These are phyloP conservation scores for Schoenoplectus tabernaemontani DNA, from an alignment of 202 grass and related monocot genomes.

Conservation along the genomic window DNA sequence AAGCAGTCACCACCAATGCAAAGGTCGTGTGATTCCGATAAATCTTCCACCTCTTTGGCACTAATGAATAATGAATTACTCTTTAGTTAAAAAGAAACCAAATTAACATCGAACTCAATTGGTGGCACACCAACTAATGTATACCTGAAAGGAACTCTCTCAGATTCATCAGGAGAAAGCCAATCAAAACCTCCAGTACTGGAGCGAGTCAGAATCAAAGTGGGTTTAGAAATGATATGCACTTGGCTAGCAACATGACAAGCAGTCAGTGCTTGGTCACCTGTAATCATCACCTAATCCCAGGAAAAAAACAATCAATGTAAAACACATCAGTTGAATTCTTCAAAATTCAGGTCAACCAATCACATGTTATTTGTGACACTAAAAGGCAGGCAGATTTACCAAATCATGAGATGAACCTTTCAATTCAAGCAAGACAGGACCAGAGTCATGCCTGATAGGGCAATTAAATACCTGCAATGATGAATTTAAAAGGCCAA, in stretches of 20 bases:
- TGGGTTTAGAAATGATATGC: constrained; percentile 69
- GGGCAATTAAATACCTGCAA: constrained; percentile 90
- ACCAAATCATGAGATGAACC: constrained; percentile 98
- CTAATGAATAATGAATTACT: constrained; percentile 34
- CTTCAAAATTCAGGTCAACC: constrained; percentile 8
- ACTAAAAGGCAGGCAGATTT: constrained; percentile 22
- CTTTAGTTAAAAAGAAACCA: neutral
- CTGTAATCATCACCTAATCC: constrained; percentile 91
- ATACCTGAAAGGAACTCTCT: constrained; percentile 74
- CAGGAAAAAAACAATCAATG: constrained; percentile 19
- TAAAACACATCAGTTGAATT: constrained; percentile 15
- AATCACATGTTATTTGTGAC: neutral
- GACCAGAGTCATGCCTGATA: constrained; percentile 77
- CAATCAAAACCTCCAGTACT: constrained; percentile 59
- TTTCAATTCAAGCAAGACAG: constrained; percentile 70
- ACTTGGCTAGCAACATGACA: constrained; percentile 99
- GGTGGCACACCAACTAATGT: neutral
- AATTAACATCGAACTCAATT: neutral
- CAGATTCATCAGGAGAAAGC: constrained; percentile 91
- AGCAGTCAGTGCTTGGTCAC: constrained; percentile 93
- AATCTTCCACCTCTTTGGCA: constrained; percentile 44
- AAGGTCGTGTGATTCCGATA: constrained; percentile 84
- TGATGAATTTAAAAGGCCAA: neutral
- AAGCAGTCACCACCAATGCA: constrained; percentile 96
- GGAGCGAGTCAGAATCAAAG: constrained; percentile 65